A percentile compares a stretch with the other conserved stretches of the same genome.
phyloP scores from a whole-genome alignment of 805 yeast genomes.

The Ogataea degrootiae region DNA sequence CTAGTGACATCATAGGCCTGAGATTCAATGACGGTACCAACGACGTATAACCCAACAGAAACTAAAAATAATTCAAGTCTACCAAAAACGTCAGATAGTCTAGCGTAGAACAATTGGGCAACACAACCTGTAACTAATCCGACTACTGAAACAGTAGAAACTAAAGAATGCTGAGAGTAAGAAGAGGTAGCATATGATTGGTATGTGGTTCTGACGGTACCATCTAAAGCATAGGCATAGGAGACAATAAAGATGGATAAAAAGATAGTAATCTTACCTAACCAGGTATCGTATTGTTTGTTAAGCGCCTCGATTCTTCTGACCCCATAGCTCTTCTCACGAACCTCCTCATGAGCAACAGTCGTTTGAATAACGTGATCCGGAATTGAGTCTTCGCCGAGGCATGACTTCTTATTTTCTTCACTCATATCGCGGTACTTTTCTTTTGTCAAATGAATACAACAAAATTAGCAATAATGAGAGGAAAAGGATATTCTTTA shows the following conservation, averaged over 20 bases:
- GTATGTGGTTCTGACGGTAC: slow-evolving; percentile 41
- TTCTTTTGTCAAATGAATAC: neutral
- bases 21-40: slow-evolving; percentile 63
- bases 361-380: neutral
- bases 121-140: slow-evolving; percentile 61
- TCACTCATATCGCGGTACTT: neutral
- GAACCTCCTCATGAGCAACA: neutral
- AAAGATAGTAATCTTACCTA: slow-evolving; percentile 36
- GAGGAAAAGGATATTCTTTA: no score
- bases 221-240: slow-evolving; percentile 57
- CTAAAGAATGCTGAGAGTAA: slow-evolving; percentile 48
- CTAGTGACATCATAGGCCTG: slow-evolving; percentile 53
- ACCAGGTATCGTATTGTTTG: slow-evolving; percentile 37
- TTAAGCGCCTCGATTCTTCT: slow-evolving; percentile 51
- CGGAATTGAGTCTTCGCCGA: neutral
- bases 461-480: neutral
- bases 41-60: slow-evolving; percentile 48
- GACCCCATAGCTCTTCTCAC: slow-evolving; percentile 44
- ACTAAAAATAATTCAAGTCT: slow-evolving; percentile 47
- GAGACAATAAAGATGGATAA: slow-evolving; percentile 49
- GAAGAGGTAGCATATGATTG: slow-evolving; percentile 54
- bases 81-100: slow-evolving; percentile 62
- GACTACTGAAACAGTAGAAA: slow-evolving; percentile 56
- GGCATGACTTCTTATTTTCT: neutral
- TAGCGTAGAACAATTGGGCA: slow-evolving; percentile 58